Evolutionary conservation across 805 yeast genomes (phyloP), one percentile per base, ranked within the genome.

Genomic region (Clavispora carvajalis): DNA sequence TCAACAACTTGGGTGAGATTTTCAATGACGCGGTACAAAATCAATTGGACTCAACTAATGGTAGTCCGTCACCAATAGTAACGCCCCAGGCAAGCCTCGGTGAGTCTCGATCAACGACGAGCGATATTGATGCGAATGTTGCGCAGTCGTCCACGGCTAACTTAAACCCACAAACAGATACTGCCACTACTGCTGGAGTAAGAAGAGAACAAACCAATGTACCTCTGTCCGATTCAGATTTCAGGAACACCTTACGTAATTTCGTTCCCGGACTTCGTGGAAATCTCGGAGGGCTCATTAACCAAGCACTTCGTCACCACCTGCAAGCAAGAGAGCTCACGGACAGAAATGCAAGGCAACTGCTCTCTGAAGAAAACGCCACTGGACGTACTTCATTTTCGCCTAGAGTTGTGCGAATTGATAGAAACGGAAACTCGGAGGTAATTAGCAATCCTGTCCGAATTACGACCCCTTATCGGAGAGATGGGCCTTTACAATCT

Each of bases 1-100:
- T 37, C 39, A 46, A 44, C 36, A 44, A 46, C 19, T 23, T 48
- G 22, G 51, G 51, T 7, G 43, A 41, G 5, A 39, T 48, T 10
- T 37, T 48, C 11, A 41, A 44, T 16, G 43, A 37, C 7, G 46
- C 24, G 3, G 25, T 48, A 9, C 45, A 38, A 34, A 13, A 30
- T 2, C 41, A 17, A 19, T 10, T 12, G 3, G 31, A 16, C 6
- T 9, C 18, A 7, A 15, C 2, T 12, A 15, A 28, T 16, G 31
- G 7, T 4, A 15, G 19, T 28, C 19, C 31, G 7, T 28, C 19
- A 8, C 31, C 18, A 8, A 15, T 11, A n/a, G 16, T 28, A 15
- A 15, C 31, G 10, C 31, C 31, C n/a, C 19, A 15, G 19, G 31
- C 16, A 19, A 15, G 19, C 16, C n/a, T 7, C n/a, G 13, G 15